Percentiles rank a stretch among this genome's conserved stretches.
Conservation (phyloP, 2,329 filamentous ascomycete genomes). For the Gaeumannomyces sp. region DNA sequence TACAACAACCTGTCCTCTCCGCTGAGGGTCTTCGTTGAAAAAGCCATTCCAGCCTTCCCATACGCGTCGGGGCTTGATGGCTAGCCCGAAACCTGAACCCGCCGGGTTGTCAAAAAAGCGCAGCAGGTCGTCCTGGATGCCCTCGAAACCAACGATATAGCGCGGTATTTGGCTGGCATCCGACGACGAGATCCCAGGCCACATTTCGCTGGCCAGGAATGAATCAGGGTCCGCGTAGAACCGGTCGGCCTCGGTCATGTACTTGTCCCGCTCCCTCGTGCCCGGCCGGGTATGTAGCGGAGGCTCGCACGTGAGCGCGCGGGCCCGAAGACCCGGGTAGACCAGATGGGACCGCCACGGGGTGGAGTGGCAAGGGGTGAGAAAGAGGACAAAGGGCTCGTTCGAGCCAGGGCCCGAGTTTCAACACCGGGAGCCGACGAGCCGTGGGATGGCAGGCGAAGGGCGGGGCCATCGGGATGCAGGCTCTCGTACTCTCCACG, state of each 20-base stretch:
- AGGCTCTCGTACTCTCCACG: slow-evolving; percentile 63
- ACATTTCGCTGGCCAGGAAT: slow-evolving; percentile 54
- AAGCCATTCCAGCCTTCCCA: slow-evolving; percentile 56
- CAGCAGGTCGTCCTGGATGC: slow-evolving; percentile 41
- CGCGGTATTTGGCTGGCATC: slow-evolving; percentile 35
- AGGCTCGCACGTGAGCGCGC: slow-evolving; percentile 86
- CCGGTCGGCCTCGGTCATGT: slow-evolving; percentile 83
- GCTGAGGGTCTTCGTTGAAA: slow-evolving; percentile 56
- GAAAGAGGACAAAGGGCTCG: slow-evolving; percentile 66
- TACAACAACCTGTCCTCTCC: slow-evolving; percentile 50
- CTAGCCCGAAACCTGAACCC: slow-evolving; percentile 32
- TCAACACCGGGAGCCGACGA: slow-evolving; percentile 26
- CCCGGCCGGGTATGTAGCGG: slow-evolving; percentile 62
- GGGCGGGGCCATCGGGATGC: slow-evolving; percentile 36
- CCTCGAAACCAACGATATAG: slow-evolving; percentile 57
- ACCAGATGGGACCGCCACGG: slow-evolving; percentile 89
- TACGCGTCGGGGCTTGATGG: slow-evolving; percentile 37
- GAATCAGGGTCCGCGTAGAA: slow-evolving; percentile 65
- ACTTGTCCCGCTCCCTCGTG: slow-evolving; percentile 54
- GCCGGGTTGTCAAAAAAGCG: slow-evolving; percentile 35
- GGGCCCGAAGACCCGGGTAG: slow-evolving; percentile 66
- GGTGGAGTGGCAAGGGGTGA: slow-evolving; percentile 94
- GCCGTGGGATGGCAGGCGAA: slow-evolving; percentile 17
- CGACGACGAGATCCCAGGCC: slow-evolving; percentile 20
- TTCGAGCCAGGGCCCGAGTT: slow-evolving; percentile 13